These are phyloP conservation scores for Fonticula alba DNA, from an alignment of 78 protist species.

Conservation along the genomic window DNA sequence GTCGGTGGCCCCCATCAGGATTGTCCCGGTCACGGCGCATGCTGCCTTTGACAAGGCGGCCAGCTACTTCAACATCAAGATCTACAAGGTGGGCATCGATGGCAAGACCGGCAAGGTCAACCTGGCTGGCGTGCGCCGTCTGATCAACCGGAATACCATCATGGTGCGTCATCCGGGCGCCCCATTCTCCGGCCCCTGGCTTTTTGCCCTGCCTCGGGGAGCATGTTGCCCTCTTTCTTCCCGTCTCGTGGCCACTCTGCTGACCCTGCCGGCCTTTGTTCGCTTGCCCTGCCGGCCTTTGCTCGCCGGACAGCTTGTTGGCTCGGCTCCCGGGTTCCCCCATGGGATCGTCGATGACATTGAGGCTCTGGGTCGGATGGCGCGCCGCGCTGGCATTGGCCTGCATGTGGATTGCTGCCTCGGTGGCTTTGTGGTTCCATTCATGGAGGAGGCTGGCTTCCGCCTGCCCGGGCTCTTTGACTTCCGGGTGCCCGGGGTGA, in stretches of 20 bases:
- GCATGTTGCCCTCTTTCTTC: too few relatives aligned
- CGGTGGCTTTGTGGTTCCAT: conserved; percentile 39
- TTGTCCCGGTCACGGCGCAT: conserved; percentile 23
- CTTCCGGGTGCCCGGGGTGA: conserved; percentile 37
- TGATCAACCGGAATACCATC: conserved; percentile 24
- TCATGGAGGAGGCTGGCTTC: conserved; percentile 17
- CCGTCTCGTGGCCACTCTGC: too few relatives aligned
- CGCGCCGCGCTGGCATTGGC: neutral
- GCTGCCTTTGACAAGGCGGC: conserved; percentile 48
- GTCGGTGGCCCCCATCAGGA: conserved; percentile 9
- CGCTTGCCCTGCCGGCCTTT: neutral
- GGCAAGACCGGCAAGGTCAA: neutral
- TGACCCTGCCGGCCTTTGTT: too few relatives aligned
- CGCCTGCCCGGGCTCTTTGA: conserved; percentile 1
- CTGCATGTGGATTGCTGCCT: conserved; percentile 50
- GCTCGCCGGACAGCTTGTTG: conserved; percentile 5
- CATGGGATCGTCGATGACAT: conserved; percentile 27
- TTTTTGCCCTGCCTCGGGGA: too few relatives aligned
- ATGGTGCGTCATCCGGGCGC: neutral
- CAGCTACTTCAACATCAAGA: conserved; percentile 12
- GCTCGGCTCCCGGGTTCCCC: conserved; percentile 38
- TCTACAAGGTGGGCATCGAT: conserved; percentile 3
- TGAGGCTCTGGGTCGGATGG: conserved; percentile 8
- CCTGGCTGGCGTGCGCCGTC: neutral
- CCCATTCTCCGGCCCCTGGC: too few relatives aligned